phyloP scores from a whole-genome alignment of 768 basidiomycete genomes.

The Arthromyces matolae region DNA sequence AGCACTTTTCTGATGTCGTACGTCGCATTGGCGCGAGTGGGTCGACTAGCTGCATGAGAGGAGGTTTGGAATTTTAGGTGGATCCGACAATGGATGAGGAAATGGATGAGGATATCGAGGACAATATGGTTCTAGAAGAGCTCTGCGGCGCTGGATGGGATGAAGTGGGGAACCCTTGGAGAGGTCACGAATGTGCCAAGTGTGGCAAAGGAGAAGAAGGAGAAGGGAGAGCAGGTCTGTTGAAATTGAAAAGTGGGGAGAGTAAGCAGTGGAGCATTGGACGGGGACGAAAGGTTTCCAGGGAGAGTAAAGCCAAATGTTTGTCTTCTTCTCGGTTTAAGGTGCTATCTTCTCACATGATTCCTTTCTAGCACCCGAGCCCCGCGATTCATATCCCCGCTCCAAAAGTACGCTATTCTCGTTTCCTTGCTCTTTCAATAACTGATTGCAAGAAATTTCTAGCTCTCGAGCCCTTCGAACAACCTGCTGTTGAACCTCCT shows the following conservation, averaged over 20 bases:
- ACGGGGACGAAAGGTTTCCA: constrained; percentile 68
- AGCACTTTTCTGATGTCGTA: constrained; percentile 60
- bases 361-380: constrained; percentile 33
- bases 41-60: constrained; percentile 8
- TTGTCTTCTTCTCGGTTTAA: constrained; percentile 14
- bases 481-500: constrained; percentile 24
- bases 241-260: constrained; percentile 35
- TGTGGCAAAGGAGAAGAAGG: constrained; percentile 20
- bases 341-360: background rate
- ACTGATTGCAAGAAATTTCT: background rate
- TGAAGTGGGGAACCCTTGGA: constrained; percentile 40
- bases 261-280: constrained; percentile 84
- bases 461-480: constrained; percentile 47
- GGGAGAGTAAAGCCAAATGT: constrained; percentile 50
- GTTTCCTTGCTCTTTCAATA: background rate
- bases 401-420: constrained; percentile 40
- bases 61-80: constrained; percentile 64
- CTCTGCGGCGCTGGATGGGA: constrained; percentile 54
- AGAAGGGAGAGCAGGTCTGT: constrained; percentile 20
- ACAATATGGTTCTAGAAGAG: constrained; percentile 80
- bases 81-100: constrained; percentile 65
- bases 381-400: constrained; percentile 29
- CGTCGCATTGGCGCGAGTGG: constrained; percentile 42
- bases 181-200: constrained; percentile 59
- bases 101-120: constrained; percentile 64